Base-by-base conservation (phyloP, 345 rosid species). In the Dipteronia sinensis region DNA sequence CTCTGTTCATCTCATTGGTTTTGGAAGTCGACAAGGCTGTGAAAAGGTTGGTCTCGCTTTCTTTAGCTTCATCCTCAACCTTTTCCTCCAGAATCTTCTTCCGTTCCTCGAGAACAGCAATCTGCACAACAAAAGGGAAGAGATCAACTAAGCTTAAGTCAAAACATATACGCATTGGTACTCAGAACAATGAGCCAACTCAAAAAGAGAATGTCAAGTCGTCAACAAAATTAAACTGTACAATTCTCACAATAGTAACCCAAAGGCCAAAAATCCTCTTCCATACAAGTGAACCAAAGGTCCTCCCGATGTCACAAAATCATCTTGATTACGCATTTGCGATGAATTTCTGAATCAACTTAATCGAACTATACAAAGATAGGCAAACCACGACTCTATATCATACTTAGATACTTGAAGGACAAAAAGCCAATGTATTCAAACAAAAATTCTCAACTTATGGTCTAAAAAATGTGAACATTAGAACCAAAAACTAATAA, bases 41-140 rank as follows among this genome's bases (percentile, higher is more conserved):
- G 65, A 79, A 77, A 61, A 80, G 83, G 47, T 82, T 80, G 64
- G 64, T 79, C 75, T 86, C 88, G 72, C 76, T 78, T 53, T 40
- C 76, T 65, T 78, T 72, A 80, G 62, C 84, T 72, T 85, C 94
- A 63, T 86, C 86, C 25, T 85, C 89, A 7, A 76, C 79, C 82
- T 82, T 89, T 65, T 86, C 86, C 13, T 72, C 55, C 65, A 8
- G 77, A 7, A 79, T 80, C 75, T 83, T 90, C 27, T 81, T 87
- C 72, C 79, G 88, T 71, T 93, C 94, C 79, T 90, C 92, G 19
- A 95, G 80, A 69, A 87, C 89, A 59, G 84, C 99, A 86, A 93
- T 82, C 98, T 93, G 80, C 71, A 83, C 53, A 76, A 75, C 4
- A 1, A 73, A 31, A 31, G 23, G 7, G 25, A 31, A 31, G 38